Conservation (phyloP, 208 protist genomes). For the Wallacemonas collosoma region DNA sequence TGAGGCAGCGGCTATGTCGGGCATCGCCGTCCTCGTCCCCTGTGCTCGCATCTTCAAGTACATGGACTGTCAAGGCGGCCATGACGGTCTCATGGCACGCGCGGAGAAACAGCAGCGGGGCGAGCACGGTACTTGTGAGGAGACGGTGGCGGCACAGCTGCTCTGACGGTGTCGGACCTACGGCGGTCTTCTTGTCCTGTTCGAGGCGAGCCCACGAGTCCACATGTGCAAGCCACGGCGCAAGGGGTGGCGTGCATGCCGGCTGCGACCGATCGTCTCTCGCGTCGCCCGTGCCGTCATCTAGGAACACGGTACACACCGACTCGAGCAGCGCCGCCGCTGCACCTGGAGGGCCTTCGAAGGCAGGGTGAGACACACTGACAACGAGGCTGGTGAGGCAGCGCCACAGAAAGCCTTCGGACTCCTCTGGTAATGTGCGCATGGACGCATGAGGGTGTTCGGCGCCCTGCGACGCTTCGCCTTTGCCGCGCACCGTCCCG, state of each 20-base stretch:
- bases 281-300: background rate
- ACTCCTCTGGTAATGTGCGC: background rate
- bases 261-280: background rate
- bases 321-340: background rate
- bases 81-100: constrained; percentile 31
- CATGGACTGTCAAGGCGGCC: background rate
- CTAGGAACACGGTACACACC: background rate
- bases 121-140: constrained; percentile 32
- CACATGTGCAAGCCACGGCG: background rate
- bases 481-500: background rate
- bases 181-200: background rate
- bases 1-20: background rate
- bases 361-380: background rate
- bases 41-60: background rate
- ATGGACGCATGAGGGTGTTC: background rate
- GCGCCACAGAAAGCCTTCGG: constrained; percentile 7
- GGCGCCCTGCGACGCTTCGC: background rate
- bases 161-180: background rate
- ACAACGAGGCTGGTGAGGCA: constrained; percentile 4
- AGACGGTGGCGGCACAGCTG: background rate
- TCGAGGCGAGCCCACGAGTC: background rate
- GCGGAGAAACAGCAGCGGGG: constrained; percentile 63
- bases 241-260: background rate
- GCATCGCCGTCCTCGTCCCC: background rate
- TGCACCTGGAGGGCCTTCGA: background rate